Evolutionary conservation across 139 green algal species (phyloP), one percentile per base, ranked within the genome.

Genomic region (Auxenochlorella protothecoides): DNA sequence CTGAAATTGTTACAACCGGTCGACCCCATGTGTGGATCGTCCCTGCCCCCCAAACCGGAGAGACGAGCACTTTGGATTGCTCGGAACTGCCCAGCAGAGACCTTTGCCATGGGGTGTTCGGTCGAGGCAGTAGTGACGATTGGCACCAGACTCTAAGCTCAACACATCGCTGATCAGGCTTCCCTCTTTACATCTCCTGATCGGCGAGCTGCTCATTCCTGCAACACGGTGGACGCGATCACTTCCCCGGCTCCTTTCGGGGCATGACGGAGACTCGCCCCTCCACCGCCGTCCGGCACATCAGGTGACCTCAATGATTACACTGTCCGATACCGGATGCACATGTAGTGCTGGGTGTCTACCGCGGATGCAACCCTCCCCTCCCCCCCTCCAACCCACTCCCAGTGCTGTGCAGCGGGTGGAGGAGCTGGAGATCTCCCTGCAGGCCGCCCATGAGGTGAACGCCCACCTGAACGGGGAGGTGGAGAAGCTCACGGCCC

Each of bases 391-490:
- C 63, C 13, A 66, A 52, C 12, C 63, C n/a, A 51, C 14, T 66
- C 14, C 57, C 71, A 69, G 27, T 59, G 61, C 68, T 9, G 12
- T 68, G 55, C 15, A 69, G 5, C 59, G 66, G 14, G 55, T 75
- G 15, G 81, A 86, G 63, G 81, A 86, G 69, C 54, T 78, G 7
- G 66, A 77, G 61, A 66, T 76, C 7, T 52, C 63, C 14, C 54
- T 86, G 12, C 62, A 76, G 56, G 77, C 72, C 44, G 71, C 81
- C 2, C 71, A 75, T 12, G 66, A 86, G 54, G 81, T 85, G 12
- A 86, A 86, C 12, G 15, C 5, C 0, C 75, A 86, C 51, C 70
- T 86, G 2, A 84, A 84, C 61, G 53, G 12, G 13, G 75, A 79
- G 55, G 63, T 79, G 53, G 75, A 79, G 63, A 59, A 67, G 27